Base-by-base conservation (phyloP, 2,329 filamentous ascomycete species). In the Ophiostoma perfectum region DNA sequence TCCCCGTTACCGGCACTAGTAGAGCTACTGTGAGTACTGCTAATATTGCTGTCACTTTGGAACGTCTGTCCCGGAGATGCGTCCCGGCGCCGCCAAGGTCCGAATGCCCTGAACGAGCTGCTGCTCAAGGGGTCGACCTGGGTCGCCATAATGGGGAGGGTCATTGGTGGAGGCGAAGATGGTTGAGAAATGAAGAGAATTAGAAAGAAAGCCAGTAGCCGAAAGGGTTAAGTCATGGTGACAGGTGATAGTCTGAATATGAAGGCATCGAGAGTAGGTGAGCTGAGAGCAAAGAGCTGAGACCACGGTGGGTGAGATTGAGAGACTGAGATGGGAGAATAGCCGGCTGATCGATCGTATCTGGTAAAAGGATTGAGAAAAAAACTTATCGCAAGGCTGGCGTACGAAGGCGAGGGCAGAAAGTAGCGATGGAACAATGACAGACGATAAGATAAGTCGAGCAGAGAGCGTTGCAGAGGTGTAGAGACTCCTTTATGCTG, bases 51-150 rank as follows among this genome's bases (percentile, higher is more conserved):
- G 8, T 18, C 27, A 6, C 63, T 18, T 8, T 64, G 65, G 62
- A 36, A 8, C 52, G 64, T 27, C 27, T 27, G 27, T 18, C 41
- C 42, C 6, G 16, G n/a, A n/a, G 55, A 16, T 38, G 62, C 14
- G 12, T 66, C 65, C 44, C 63, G 62, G 38, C 70, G 70, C 38
- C 72, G 72, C 74, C 75, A 76, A 66, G 73, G 72, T 42, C 73
- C 72, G 64, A 74, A 72, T 42, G 73, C 69, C 66, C 74, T 72
- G 60, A 75, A 68, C 14, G 70, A 42, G 41, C 65, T 67, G 58
- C 70, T 72, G 47, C 62, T 70, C 47, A 73, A 60, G 42, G 73
- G 62, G 47, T 74, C 74, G 45, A 76, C 67, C 64, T 75, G 74
- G 18, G 76, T 66, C 60, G 73, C 73, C 75, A 77, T 76, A 49